Evolutionary conservation across 164 flowering plant species (phyloP).

Genomic region (Berberis vulgaris): DNA sequence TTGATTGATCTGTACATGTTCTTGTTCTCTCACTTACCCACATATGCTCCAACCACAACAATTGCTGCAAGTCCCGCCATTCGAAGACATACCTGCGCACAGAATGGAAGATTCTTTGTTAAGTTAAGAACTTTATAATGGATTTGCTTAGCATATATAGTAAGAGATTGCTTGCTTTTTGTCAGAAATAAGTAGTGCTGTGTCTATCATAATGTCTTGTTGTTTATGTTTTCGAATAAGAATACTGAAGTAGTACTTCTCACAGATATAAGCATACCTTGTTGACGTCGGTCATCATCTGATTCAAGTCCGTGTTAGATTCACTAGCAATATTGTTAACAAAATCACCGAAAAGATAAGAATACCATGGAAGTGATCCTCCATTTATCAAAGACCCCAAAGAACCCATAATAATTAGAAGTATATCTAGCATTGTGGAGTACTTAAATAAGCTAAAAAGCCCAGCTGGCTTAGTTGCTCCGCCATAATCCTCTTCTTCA

Average conservation of each 20-base stretch:
- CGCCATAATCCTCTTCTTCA: slow-evolving; percentile 34
- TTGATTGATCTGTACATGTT: neutral
- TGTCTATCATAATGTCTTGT: no score
- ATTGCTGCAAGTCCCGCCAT: slow-evolving; percentile 58
- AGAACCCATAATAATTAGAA: slow-evolving; percentile 55
- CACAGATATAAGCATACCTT: slow-evolving; percentile 20
- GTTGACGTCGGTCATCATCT: slow-evolving; percentile 55
- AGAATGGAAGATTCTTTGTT: no score
- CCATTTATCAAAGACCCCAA: slow-evolving; percentile 73
- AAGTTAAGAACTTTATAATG: no score
- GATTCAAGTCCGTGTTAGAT: slow-evolving; percentile 19
- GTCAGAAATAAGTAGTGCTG: neutral
- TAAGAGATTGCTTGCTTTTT: no score
- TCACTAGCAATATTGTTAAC: slow-evolving; percentile 49
- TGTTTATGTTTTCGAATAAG: no score
- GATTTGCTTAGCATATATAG: no score
- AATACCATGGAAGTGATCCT: slow-evolving; percentile 77
- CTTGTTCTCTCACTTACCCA: slow-evolving; percentile 34
- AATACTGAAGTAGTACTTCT: neutral
- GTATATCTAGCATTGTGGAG: slow-evolving; percentile 48
- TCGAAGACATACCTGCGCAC: slow-evolving; percentile 35
- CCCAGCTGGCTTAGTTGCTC: slow-evolving; percentile 29
- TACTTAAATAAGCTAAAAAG: slow-evolving; percentile 51
- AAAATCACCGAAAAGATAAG: slow-evolving; percentile 52
- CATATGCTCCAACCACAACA: slow-evolving; percentile 64